phyloP scores from a whole-genome alignment of 257 asterid species.

The Capsicum baccatum region DNA sequence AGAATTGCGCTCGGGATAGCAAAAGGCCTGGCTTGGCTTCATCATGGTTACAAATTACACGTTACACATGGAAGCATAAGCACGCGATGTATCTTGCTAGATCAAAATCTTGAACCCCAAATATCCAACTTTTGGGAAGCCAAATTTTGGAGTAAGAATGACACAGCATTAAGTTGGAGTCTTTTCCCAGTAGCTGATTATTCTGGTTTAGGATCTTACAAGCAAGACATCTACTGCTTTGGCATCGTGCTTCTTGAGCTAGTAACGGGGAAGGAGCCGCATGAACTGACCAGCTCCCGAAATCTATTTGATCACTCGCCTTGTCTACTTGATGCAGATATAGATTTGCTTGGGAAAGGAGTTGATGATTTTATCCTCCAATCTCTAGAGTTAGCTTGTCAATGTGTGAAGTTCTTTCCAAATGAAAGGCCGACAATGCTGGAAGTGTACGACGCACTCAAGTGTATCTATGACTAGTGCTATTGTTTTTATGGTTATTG shows the following conservation, averaged over 20 bases:
- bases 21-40: conserved; percentile 43
- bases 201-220: conserved; percentile 4
- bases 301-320: conserved; percentile 28
- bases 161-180: conserved; percentile 18
- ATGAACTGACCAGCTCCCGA: not conserved
- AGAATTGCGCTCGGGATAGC: conserved; percentile 40
- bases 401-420: conserved; percentile 36
- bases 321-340: conserved; percentile 16
- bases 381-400: conserved; percentile 37
- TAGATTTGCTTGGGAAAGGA: conserved; percentile 23
- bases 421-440: conserved; percentile 37
- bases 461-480: conserved; percentile 1
- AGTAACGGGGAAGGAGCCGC: conserved; percentile 31
- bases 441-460: conserved; percentile 31
- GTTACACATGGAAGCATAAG: conserved; percentile 37
- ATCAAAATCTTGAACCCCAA: conserved; percentile 36
- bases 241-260: conserved; percentile 43
- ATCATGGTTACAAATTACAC: conserved; percentile 20
- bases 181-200: conserved; percentile 18
- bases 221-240: conserved; percentile 35
- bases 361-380: conserved; percentile 28
- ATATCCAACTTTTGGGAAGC: conserved; percentile 40
- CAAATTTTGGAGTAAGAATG: not conserved
- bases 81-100: conserved; percentile 39
- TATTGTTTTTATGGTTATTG: not conserved